phyloP scores from a whole-genome alignment of 257 asterid genomes.

The Capsicum baccatum region DNA sequence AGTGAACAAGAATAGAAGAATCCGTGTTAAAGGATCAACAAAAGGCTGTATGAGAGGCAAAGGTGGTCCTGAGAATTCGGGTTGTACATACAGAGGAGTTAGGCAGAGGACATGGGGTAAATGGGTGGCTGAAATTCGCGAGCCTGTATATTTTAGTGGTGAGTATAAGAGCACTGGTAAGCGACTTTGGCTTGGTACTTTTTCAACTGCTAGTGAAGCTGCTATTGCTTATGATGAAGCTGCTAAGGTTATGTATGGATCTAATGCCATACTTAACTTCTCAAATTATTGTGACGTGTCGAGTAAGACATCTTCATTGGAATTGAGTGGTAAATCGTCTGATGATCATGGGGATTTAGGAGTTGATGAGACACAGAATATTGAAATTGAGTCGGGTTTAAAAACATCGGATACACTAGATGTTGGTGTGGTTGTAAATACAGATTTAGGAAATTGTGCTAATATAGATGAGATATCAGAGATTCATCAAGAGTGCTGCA shows the following conservation, averaged over 20 bases:
- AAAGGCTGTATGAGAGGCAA: slow-evolving; percentile 41
- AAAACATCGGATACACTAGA: background rate
- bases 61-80: slow-evolving; percentile 46
- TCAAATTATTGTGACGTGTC: background rate
- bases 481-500: background rate
- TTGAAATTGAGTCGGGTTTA: background rate
- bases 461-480: background rate
- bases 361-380: background rate
- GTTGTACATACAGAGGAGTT: slow-evolving; percentile 39
- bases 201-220: slow-evolving; percentile 38
- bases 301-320: background rate
- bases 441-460: background rate
- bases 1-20: slow-evolving; percentile 17
- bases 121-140: slow-evolving; percentile 50
- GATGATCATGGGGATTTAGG: slow-evolving; percentile 1
- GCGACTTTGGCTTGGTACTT: slow-evolving; percentile 43
- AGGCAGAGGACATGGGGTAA: slow-evolving; percentile 50
- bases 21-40: slow-evolving; percentile 25
- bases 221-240: slow-evolving; percentile 45
- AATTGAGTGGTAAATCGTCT: background rate
- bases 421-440: background rate
- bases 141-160: slow-evolving; percentile 10
- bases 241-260: slow-evolving; percentile 39
- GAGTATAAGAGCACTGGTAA: background rate
- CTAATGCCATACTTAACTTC: slow-evolving; percentile 39